phyloP scores from a whole-genome alignment of 2,329 filamentous ascomycete species.

The Colletotrichum musae region DNA sequence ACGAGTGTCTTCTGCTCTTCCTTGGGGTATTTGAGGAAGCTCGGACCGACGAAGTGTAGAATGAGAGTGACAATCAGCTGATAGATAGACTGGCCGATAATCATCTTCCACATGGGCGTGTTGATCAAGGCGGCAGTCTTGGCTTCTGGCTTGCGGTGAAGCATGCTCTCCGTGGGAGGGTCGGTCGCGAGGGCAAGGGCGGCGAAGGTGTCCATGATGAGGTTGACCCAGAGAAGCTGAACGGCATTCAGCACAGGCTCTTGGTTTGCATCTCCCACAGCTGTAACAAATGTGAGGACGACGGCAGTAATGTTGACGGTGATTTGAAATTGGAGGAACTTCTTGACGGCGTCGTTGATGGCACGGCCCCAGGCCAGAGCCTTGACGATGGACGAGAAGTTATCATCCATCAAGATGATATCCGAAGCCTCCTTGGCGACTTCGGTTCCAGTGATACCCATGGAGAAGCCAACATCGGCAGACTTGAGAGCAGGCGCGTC shows the following conservation, averaged over 20 bases:
- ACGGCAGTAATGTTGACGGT: conserved; percentile 88
- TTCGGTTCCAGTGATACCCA: conserved; percentile 77
- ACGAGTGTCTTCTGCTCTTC: conserved; percentile 73
- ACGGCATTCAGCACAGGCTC: conserved; percentile 82
- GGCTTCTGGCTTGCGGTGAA: conserved; percentile 81
- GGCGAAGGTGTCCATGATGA: conserved; percentile 89
- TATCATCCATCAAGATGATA: conserved; percentile 75
- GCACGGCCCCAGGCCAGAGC: conserved; percentile 74
- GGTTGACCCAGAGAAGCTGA: conserved; percentile 85
- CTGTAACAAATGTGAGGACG: conserved; percentile 81
- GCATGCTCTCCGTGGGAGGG: conserved; percentile 76
- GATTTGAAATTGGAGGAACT: conserved; percentile 76
- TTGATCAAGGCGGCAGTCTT: conserved; percentile 82
- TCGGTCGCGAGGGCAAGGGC: conserved; percentile 83
- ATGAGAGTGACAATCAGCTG: conserved; percentile 80
- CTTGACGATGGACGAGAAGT: conserved; percentile 74
- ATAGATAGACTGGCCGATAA: conserved; percentile 84
- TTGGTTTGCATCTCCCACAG: conserved; percentile 75
- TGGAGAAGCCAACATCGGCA: conserved; percentile 78
- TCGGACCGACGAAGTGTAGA: conserved; percentile 73
- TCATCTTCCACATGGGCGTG: conserved; percentile 91
- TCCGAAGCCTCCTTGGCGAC: conserved; percentile 74
- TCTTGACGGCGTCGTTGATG: conserved; percentile 75
- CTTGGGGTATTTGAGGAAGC: conserved; percentile 67
- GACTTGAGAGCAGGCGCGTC: conserved; percentile 77